These are phyloP conservation scores for Graphium sp. DNA, from an alignment of 2,329 filamentous ascomycete genomes.

Conservation along the genomic window DNA sequence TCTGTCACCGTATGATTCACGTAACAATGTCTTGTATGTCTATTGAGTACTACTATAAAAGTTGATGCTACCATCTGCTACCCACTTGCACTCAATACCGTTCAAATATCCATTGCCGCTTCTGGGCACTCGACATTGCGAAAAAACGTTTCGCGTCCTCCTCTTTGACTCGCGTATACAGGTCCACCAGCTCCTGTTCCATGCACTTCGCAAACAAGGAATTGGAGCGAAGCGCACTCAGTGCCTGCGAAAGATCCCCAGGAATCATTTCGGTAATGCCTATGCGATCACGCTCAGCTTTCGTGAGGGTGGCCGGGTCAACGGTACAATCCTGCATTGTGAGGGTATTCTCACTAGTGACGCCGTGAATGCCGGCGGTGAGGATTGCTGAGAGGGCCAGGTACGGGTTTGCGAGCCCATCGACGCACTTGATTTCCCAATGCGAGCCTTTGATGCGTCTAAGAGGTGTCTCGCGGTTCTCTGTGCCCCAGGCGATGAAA, in stretches of 20 bases:
- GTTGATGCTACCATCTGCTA: no score
- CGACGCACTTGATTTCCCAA: constrained; percentile 67
- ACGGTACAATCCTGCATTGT: constrained; percentile 32
- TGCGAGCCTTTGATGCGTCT: constrained; percentile 48
- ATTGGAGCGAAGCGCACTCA: constrained; percentile 32
- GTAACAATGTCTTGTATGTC: no score
- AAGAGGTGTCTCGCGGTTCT: constrained; percentile 64
- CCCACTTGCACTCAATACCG: no score
- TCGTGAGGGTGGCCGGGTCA: constrained; percentile 33
- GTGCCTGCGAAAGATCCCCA: constrained; percentile 30
- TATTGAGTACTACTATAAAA: no score
- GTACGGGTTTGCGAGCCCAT: constrained; percentile 68
- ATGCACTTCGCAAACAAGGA: constrained; percentile 25
- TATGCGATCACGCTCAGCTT: constrained; percentile 28
- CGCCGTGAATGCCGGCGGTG: constrained; percentile 13
- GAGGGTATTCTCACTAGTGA: constrained; percentile 17
- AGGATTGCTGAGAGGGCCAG: constrained; percentile 26
- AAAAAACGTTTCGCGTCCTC: constrained; percentile 34
- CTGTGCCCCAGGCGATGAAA: constrained; percentile 66
- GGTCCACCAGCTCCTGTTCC: constrained; percentile 29
- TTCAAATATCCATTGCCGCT: constrained; percentile 45
- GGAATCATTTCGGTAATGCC: constrained; percentile 40
- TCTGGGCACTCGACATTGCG: constrained; percentile 26
- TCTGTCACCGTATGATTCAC: no score
- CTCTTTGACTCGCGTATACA: constrained; percentile 42